A percentile compares a stretch with the other conserved stretches of the same genome.
Evolutionary conservation across 1,139 yeast species (phyloP).

Genomic region (Kurtzmaniella natalensis): DNA sequence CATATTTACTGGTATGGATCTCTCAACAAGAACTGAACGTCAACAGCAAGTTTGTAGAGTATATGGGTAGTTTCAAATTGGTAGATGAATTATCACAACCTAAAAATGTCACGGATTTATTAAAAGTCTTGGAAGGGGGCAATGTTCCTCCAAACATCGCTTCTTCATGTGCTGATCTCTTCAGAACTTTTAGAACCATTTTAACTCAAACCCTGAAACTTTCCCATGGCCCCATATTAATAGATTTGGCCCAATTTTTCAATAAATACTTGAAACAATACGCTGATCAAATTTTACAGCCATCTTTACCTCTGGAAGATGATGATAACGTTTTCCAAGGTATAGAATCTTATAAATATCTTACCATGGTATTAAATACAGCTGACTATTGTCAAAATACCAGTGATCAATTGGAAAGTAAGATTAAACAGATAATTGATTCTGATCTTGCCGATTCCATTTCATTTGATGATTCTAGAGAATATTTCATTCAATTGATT

Average conservation of each 20-base stretch:
- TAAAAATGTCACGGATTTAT: slow-evolving; percentile 21
- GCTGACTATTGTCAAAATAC: slow-evolving; percentile 86
- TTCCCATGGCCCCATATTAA: slow-evolving; percentile 63
- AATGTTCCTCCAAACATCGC: slow-evolving; percentile 57
- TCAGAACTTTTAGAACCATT: slow-evolving; percentile 68
- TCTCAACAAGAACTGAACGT: slow-evolving; percentile 71
- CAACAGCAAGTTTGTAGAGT: slow-evolving; percentile 57
- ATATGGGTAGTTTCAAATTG: slow-evolving; percentile 45
- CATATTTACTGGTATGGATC: slow-evolving; percentile 83
- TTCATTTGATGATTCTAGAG: slow-evolving; percentile 53
- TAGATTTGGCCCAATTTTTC: slow-evolving; percentile 62
- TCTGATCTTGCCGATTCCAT: slow-evolving; percentile 28
- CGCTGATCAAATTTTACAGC: slow-evolving; percentile 54
- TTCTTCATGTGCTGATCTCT: slow-evolving; percentile 82
- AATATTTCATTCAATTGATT: slow-evolving; percentile 54
- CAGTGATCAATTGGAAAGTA: slow-evolving; percentile 69
- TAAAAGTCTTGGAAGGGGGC: slow-evolving; percentile 29
- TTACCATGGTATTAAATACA: slow-evolving; percentile 76
- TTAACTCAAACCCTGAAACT: slow-evolving; percentile 74
- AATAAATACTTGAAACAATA: slow-evolving; percentile 65
- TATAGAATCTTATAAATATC: slow-evolving; percentile 58
- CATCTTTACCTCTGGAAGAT: slow-evolving; percentile 47
- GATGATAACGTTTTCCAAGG: slow-evolving; percentile 17
- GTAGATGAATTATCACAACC: slow-evolving; percentile 31
- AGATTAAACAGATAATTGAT: slow-evolving; percentile 46